Base-by-base conservation (phyloP, 2,329 filamentous ascomycete genomes). In the Aspergillus amoenus region DNA sequence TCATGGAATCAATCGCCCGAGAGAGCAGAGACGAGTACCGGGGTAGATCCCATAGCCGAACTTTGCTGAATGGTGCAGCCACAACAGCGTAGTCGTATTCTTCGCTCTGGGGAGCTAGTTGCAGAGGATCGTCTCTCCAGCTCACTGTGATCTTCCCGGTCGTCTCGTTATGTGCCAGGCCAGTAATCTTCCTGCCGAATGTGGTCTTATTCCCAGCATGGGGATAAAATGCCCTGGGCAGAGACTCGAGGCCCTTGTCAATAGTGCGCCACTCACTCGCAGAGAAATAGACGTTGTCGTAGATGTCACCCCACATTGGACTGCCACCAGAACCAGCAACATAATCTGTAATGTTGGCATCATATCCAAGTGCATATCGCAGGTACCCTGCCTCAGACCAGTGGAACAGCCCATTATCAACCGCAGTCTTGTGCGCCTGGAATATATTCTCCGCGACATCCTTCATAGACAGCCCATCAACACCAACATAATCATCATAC, bases 31-130 rank as follows among this genome's bases (percentile, higher is more conserved):
- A 77, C 30, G 80, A 79, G 64, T 82, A 83, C 4, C 68, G 68
- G 0, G 84, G 84, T 0, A 89, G 75, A 5, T 82, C 75, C 84
- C 86, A 88, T 22, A 83, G 78, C 34, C 86, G 79, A 41, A 89
- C 83, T 52, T 85, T 82, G 46, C 82, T 81, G 71, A 90, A 89
- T 0, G 87, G 87, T 0, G 82, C 81, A 0, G 85, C 79, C 6
- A 90, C 78, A n/a, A 90, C 76, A 27, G 84, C 82, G 68, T 89
- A 89, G 72, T 90, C 87, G 65, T 84, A 88, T 2, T 80, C 78
- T 24, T 80, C 76, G 44, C 74, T 80, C 49, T 83, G 65, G 0
- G 79, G 72, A 0, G 67, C 62, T 61, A 75, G 70, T 13, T 73
- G 69, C 15, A 81, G 72, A 60, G 56, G 64, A 22, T 70, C 63